Conservation (phyloP, 345 rosid species). For the Dipteronia sinensis region DNA sequence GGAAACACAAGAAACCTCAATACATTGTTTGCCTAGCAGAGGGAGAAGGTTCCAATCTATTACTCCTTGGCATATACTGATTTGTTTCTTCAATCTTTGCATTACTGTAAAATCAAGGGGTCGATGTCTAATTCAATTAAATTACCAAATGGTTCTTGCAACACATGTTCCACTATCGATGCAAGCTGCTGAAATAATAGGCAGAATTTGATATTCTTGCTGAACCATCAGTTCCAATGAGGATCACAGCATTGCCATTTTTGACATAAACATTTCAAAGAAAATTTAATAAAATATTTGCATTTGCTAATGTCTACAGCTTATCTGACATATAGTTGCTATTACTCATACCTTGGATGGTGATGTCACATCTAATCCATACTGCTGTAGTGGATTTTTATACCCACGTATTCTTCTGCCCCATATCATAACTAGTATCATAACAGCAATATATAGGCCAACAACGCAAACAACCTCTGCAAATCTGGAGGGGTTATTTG, state of each 20-base stretch:
- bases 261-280: not conserved
- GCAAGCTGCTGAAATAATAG: not conserved
- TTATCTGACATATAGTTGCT: constrained; percentile 16
- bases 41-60: not conserved
- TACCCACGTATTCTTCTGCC: constrained; percentile 79
- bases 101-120: not conserved
- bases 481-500: constrained; percentile 57
- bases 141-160: not conserved
- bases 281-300: not conserved
- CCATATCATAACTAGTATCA: constrained; percentile 75
- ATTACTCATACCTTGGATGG: constrained; percentile 50
- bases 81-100: not conserved
- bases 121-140: not conserved
- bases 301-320: not conserved
- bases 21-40: not conserved
- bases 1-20: not conserved
- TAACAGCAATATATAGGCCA: constrained; percentile 78
- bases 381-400: constrained; percentile 70
- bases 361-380: constrained; percentile 74
- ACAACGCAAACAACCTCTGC: constrained; percentile 72
- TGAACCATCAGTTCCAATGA: not conserved
- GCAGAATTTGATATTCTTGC: not conserved
- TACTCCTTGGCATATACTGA: not conserved
- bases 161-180: not conserved
- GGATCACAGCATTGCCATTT: not conserved